Evolutionary conservation across 768 basidiomycete species (phyloP), one percentile per base, ranked within the genome.

Genomic region (Tremella fuciformis): DNA sequence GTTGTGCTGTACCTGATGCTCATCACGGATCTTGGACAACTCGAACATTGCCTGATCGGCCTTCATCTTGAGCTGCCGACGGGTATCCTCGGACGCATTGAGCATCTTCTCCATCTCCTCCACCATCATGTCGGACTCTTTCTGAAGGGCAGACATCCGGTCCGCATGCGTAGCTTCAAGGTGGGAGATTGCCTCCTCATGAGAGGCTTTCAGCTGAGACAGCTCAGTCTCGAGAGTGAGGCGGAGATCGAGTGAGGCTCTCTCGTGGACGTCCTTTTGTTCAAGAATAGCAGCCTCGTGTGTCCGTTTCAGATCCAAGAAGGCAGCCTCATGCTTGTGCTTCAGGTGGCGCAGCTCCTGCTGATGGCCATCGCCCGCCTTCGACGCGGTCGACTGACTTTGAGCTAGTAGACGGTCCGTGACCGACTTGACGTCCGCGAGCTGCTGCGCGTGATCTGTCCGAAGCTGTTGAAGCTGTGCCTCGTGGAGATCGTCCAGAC

Each of bases 401-500:
- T 63, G 56, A 19, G 69, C 34, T 13, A 64, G 59, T 19, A 42
- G 38, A 16, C 50, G 44, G 37, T 62, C 59, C 15, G 67, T 63
- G 16, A 24, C 29, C 3, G 13, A 16, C 16, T 37, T 1, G 15
- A 13, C n/a, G 26, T 61, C 37, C 18, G 55, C 50, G 38, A 75
- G 65, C 52, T 75, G 67, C 34, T 60, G 58, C 13, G 65, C 69
- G 55, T 75, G 73, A 39, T 75, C 60, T n/a, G 62, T 67, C 13
- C 57, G 57, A 2, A 72, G 54, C 25, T 40, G 13, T 63, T 53
- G 21, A 65, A 24, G 19, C 29, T 29, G 3, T 13, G 40, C 2
- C n/a, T 6, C 42, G 55, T 47, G 15, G 29, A 29, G 19, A 44
- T 18, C 48, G 9, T 59, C 42, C 15, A 59, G 6, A 16, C 24